Conservation (phyloP, 257 asterid species). For the Solanum acaule region DNA sequence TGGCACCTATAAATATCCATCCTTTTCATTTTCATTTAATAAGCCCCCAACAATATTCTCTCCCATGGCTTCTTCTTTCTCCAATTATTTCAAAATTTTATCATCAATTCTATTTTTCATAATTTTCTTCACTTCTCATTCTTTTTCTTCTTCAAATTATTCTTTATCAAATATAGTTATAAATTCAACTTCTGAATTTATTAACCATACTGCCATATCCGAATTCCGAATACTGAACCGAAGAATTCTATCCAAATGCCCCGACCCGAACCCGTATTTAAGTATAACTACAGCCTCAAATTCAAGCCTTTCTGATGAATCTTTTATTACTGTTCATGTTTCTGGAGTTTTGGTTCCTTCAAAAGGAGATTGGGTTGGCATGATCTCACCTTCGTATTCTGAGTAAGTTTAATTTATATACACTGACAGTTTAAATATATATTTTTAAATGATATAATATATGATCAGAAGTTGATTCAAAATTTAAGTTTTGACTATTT, state of each 20-base stretch:
- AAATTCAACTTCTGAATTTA: conserved; percentile 13
- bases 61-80: not conserved
- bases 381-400: conserved; percentile 72
- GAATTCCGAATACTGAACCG: conserved; percentile 60
- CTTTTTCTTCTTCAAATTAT: not conserved
- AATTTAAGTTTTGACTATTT: not conserved
- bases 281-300: conserved; percentile 18
- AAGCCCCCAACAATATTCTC: not conserved
- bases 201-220: conserved; percentile 52
- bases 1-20: not conserved
- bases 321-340: conserved; percentile 34
- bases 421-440: not conserved
- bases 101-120: not conserved
- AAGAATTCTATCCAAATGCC: conserved; percentile 22
- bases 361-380: conserved; percentile 55
- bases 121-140: not conserved
- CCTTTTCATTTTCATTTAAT: not conserved
- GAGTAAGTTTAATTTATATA: conserved; percentile 19
- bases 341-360: conserved; percentile 49
- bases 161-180: not conserved
- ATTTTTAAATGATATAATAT: not conserved
- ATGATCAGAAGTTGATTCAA: not conserved
- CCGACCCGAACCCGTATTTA: conserved; percentile 40
- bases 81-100: not conserved
- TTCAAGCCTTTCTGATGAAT: conserved; percentile 40